Conservation (phyloP, 495 filamentous ascomycete species). For the Trichoderma orchidacearum region DNA sequence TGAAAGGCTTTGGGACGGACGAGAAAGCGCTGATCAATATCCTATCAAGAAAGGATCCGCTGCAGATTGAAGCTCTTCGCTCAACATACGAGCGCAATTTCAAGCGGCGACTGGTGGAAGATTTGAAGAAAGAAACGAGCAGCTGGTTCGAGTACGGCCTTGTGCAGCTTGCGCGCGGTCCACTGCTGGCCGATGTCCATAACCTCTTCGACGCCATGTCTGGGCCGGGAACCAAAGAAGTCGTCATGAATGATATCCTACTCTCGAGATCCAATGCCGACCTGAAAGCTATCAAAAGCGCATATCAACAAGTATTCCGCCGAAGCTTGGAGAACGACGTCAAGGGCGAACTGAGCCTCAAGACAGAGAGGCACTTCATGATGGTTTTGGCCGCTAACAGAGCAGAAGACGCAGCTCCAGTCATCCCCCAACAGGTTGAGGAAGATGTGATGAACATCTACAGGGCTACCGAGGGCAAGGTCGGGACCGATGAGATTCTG, state of each 20-base stretch:
- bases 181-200: constrained; percentile 55
- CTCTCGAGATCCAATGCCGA: constrained; percentile 76
- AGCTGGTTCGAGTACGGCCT: constrained; percentile 59
- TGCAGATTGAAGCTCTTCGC: constrained; percentile 58
- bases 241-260: constrained; percentile 71
- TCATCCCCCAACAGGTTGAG: constrained; percentile 56
- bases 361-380: constrained; percentile 70
- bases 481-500: constrained; percentile 60
- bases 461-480: constrained; percentile 51
- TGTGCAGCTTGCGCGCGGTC: constrained; percentile 60
- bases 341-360: constrained; percentile 63
- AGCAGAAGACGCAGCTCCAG: constrained; percentile 59
- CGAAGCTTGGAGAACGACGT: constrained; percentile 52
- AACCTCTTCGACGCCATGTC: constrained; percentile 52
- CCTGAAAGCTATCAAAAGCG: constrained; percentile 62
- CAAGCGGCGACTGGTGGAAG: constrained; percentile 52
- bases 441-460: constrained; percentile 60
- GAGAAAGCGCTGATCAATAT: constrained; percentile 57
- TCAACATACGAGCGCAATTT: constrained; percentile 47
- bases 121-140: constrained; percentile 63
- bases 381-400: constrained; percentile 59
- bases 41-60: constrained; percentile 53
- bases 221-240: constrained; percentile 76
- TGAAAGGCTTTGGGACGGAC: constrained; percentile 88
- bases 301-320: constrained; percentile 53